These are phyloP conservation scores for Pelargonium myrrhifolium DNA, from an alignment of 441 rosid species.

Conservation along the genomic window DNA sequence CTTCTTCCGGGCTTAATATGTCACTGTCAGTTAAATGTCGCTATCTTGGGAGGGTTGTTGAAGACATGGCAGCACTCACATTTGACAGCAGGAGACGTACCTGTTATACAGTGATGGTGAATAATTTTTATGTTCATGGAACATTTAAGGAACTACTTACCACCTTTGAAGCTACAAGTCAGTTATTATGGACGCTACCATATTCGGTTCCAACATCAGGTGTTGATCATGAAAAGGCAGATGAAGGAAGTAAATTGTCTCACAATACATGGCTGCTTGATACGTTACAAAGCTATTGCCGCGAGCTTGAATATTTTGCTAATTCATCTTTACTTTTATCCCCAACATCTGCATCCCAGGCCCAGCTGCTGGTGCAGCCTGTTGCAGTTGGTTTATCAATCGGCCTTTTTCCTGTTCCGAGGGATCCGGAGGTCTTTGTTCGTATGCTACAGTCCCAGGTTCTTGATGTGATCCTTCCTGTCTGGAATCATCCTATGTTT, in stretches of 20 bases:
- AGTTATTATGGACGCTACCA: conserved; percentile 73
- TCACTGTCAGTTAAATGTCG: conserved; percentile 78
- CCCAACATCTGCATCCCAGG: conserved; percentile 65
- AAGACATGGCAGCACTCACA: conserved; percentile 69
- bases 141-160: conserved; percentile 81
- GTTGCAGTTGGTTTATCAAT: conserved; percentile 81
- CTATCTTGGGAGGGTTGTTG: conserved; percentile 86
- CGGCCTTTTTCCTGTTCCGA: conserved; percentile 83
- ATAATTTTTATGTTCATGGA: conserved; percentile 87
- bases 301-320: conserved; percentile 75
- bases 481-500: conserved; percentile 87
- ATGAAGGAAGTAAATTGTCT: conserved; percentile 59
- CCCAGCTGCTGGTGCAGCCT: conserved; percentile 90
- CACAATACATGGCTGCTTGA: conserved; percentile 73
- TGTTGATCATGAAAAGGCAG: conserved; percentile 58
- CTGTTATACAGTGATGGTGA: conserved; percentile 75
- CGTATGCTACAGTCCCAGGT: conserved; percentile 87
- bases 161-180: conserved; percentile 96
- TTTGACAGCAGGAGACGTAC: conserved; percentile 83
- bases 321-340: conserved; percentile 68
- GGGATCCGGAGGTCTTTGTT: conserved; percentile 86
- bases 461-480: conserved; percentile 73
- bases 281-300: conserved; percentile 78
- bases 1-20: conserved; percentile 49
- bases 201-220: conserved; percentile 41